A percentile compares a stretch with the other conserved stretches of the same genome.
Conservation (phyloP, 768 basidiomycete species). For the Nidula microcarpa region DNA sequence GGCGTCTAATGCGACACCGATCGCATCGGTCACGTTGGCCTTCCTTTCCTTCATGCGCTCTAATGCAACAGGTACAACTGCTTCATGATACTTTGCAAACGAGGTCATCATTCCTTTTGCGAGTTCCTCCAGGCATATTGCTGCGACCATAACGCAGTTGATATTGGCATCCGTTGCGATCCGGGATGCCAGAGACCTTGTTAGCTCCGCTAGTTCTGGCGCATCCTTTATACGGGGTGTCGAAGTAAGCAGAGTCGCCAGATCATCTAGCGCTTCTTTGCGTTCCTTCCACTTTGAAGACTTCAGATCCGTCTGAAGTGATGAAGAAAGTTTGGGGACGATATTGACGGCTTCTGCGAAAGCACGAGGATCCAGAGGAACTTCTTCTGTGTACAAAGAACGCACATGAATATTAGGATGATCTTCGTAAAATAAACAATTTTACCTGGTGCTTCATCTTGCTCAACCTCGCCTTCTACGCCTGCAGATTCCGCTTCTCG, state of each 20-base stretch:
- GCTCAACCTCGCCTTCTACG: constrained; percentile 31
- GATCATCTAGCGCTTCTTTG: constrained; percentile 86
- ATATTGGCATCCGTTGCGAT: constrained; percentile 92
- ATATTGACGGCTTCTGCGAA: constrained; percentile 83
- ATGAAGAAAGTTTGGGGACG: constrained; percentile 67
- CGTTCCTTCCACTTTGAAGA: constrained; percentile 99
- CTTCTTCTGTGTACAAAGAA: constrained; percentile 32
- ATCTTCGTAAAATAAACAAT: not conserved
- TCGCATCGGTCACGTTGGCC: constrained; percentile 81
- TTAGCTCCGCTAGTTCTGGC: constrained; percentile 71
- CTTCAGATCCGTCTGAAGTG: constrained; percentile 68
- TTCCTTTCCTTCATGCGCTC: constrained; percentile 95
- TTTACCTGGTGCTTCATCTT: constrained; percentile 49
- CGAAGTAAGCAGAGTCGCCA: constrained; percentile 63
- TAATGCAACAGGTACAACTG: constrained; percentile 72
- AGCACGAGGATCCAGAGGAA: constrained; percentile 69
- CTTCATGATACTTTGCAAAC: constrained; percentile 74
- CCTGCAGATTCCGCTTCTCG: constrained; percentile 59
- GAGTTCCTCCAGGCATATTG: constrained; percentile 79
- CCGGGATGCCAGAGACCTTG: constrained; percentile 72
- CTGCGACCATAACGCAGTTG: constrained; percentile 89
- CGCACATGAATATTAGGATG: constrained; percentile 8
- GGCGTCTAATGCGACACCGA: constrained; percentile 86
- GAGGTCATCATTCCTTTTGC: constrained; percentile 75
- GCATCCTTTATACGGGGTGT: constrained; percentile 79